phyloP scores from a whole-genome alignment of 2,329 filamentous ascomycete genomes.

The Huntiella bhutanensis region DNA sequence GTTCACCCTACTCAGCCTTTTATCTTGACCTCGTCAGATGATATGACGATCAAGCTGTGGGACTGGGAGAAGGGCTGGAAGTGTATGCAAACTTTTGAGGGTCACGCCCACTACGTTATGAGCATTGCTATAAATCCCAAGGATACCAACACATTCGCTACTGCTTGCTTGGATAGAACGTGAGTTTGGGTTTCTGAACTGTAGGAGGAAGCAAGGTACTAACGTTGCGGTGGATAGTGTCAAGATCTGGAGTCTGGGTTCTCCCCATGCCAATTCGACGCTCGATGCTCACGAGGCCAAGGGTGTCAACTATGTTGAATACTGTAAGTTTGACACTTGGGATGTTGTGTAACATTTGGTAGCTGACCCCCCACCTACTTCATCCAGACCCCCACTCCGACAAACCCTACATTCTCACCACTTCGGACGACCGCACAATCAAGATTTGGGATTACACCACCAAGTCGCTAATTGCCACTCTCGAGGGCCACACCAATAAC shows the following conservation, averaged over 20 bases:
- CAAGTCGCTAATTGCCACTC: conserved; percentile 86
- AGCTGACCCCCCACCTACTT: not conserved
- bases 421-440: conserved; percentile 87
- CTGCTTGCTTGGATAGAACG: conserved; percentile 71
- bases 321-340: conserved; percentile 22
- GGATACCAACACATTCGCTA: conserved; percentile 80
- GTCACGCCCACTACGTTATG: conserved; percentile 94
- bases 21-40: conserved; percentile 87
- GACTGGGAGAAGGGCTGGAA: conserved; percentile 99
- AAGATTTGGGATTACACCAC: conserved; percentile 99
- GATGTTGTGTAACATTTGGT: too few relatives aligned
- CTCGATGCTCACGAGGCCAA: conserved; percentile 94
- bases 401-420: conserved; percentile 80
- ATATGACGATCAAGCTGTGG: conserved; percentile 98
- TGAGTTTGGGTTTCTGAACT: not conserved
- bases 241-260: conserved; percentile 94
- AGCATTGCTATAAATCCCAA: conserved; percentile 93
- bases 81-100: conserved; percentile 90
- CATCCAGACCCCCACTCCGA: conserved; percentile 42
- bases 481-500: conserved; percentile 95
- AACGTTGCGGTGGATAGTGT: conserved; percentile 38
- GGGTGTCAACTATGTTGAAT: conserved; percentile 96
- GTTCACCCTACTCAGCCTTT: conserved; percentile 93
- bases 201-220: not conserved
- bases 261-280: conserved; percentile 86